Conservation (phyloP, 768 basidiomycete species). For the Panus rudis region DNA sequence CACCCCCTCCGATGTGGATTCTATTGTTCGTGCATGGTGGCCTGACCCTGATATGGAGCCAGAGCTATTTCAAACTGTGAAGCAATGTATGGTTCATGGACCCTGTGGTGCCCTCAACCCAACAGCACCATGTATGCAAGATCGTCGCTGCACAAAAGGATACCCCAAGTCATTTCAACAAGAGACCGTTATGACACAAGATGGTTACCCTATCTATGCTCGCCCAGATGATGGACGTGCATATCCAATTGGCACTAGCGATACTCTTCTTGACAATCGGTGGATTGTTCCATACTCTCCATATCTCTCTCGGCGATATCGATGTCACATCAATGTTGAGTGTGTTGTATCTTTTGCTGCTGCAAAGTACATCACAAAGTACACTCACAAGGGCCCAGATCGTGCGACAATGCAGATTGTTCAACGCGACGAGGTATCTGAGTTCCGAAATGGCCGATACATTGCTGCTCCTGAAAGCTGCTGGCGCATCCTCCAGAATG, state of each 20-base stretch:
- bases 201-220: constrained; percentile 35
- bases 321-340: constrained; percentile 48
- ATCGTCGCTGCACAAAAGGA: constrained; percentile 34
- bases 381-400: constrained; percentile 44
- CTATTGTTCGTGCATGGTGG: constrained; percentile 32
- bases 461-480: constrained; percentile 29
- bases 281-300: constrained; percentile 37
- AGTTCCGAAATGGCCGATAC: constrained; percentile 32
- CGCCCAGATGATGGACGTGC: constrained; percentile 28
- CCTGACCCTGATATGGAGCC: constrained; percentile 36
- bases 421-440: constrained; percentile 27
- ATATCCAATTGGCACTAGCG: background rate
- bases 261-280: constrained; percentile 26
- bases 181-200: constrained; percentile 27
- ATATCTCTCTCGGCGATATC: constrained; percentile 26
- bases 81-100: constrained; percentile 39
- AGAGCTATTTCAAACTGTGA: constrained; percentile 33
- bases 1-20: constrained; percentile 32
- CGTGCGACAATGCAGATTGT: constrained; percentile 27
- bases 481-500: constrained; percentile 29
- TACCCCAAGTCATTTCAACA: constrained; percentile 35
- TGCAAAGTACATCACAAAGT: constrained; percentile 42
- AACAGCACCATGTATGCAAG: constrained; percentile 32
- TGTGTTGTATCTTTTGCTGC: constrained; percentile 29
- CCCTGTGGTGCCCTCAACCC: constrained; percentile 34